Percentiles rank a stretch among this genome's conserved stretches.
Evolutionary conservation across 306 rosid genomes (phyloP).

Genomic region (Sechiopsis laciniata): DNA sequence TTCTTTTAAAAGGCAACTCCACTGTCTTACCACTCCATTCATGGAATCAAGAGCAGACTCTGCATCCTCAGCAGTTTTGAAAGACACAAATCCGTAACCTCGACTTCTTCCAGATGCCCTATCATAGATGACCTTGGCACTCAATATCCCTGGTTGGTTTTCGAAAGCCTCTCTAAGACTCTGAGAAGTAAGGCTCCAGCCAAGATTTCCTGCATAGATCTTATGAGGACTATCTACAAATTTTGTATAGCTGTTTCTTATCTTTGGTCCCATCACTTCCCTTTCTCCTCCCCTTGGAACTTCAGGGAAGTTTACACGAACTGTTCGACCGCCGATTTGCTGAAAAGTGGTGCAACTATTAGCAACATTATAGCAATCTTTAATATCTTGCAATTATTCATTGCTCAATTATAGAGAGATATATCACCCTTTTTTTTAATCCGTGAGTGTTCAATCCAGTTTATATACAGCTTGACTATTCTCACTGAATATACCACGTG

Average conservation of each 20-base stretch:
- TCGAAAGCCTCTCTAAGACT: conserved; percentile 72
- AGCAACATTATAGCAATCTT: conserved; percentile 14
- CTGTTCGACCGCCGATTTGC: conserved; percentile 80
- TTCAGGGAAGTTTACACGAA: conserved; percentile 83
- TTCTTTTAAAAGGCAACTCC: conserved; percentile 4
- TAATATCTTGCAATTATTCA: no score
- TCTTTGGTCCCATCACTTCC: conserved; percentile 58
- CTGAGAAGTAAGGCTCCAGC: conserved; percentile 71
- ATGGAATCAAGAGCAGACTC: conserved; percentile 51
- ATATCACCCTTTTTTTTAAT: no score
- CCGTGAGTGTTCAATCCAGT: no score
- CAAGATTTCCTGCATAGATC: conserved; percentile 88
- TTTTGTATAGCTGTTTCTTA: conserved; percentile 39
- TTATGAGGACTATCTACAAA: conserved; percentile 79
- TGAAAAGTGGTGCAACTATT: conserved; percentile 32
- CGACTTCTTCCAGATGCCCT: conserved; percentile 66
- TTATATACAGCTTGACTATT: no score
- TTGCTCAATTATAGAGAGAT: no score
- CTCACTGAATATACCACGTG: no score
- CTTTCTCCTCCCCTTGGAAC: conserved; percentile 93
- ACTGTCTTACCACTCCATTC: conserved; percentile 78
- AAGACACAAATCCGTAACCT: conserved; percentile 85
- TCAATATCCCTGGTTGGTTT: conserved; percentile 61
- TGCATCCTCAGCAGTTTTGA: conserved; percentile 57
- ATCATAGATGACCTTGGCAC: conserved; percentile 83